phyloP scores from a whole-genome alignment of 306 rosid species.

The Cucumis hystrix region DNA sequence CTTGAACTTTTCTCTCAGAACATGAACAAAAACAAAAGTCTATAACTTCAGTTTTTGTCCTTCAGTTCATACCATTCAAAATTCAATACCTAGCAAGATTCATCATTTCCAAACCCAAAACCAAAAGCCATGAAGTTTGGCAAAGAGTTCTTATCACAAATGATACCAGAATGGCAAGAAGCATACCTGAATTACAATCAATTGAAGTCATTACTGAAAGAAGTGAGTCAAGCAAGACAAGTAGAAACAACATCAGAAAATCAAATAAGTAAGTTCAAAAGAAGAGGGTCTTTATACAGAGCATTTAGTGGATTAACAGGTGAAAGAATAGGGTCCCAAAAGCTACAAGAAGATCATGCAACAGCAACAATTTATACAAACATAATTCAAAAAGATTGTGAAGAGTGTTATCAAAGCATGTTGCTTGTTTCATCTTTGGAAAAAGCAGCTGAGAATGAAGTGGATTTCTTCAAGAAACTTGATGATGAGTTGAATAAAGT shows the following conservation, averaged over 20 bases:
- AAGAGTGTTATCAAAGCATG: conserved; percentile 26
- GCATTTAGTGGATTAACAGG: conserved; percentile 57
- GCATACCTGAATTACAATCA: conserved; percentile 56
- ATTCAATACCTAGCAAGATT: too few species aligned
- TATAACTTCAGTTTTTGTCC: too few species aligned
- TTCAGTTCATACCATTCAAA: too few species aligned
- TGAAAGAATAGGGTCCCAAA: conserved; percentile 10
- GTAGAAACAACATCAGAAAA: not conserved
- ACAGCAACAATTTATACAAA: conserved; percentile 21
- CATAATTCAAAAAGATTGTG: conserved; percentile 20
- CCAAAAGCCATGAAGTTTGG: conserved; percentile 51
- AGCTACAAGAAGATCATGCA: conserved; percentile 12
- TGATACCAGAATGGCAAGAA: conserved; percentile 74
- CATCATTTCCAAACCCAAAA: too few species aligned
- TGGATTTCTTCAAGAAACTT: conserved; percentile 37
- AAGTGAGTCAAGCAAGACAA: conserved; percentile 12
- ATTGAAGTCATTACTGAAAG: conserved; percentile 41
- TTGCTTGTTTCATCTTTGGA: conserved; percentile 23
- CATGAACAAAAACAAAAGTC: not conserved
- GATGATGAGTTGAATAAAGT: conserved; percentile 69
- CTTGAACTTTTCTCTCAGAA: not conserved
- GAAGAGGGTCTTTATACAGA: conserved; percentile 41
- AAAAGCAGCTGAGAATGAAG: conserved; percentile 30
- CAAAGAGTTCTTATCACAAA: conserved; percentile 51
- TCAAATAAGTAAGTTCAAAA: conserved; percentile 17